These are phyloP conservation scores for Clonostachys byssicola DNA, from an alignment of 2,329 filamentous ascomycete species.

Conservation along the genomic window DNA sequence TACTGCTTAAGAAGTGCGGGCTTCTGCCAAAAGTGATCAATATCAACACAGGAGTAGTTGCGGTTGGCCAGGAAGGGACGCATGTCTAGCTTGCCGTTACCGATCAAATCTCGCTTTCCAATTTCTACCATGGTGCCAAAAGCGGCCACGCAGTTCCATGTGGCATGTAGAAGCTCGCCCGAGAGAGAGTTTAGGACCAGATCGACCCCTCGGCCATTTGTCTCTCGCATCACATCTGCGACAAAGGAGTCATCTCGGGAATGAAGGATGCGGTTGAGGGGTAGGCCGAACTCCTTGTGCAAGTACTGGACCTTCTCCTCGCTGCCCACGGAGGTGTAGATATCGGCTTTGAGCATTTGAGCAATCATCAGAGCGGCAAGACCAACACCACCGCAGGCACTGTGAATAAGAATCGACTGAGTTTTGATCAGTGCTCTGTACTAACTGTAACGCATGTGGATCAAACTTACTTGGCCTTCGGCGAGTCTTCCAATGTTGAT, in stretches of 20 bases:
- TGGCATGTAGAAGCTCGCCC: constrained; percentile 31
- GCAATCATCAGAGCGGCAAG: constrained; percentile 15
- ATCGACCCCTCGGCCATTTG: constrained; percentile 20
- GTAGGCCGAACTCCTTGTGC: constrained; percentile 16
- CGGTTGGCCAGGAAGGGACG: constrained; percentile 30
- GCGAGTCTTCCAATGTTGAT: constrained; percentile 14
- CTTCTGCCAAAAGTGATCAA: too few relatives aligned
- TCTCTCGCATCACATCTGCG: constrained; percentile 12
- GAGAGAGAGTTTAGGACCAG: constrained; percentile 26
- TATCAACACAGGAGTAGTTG: constrained; percentile 15
- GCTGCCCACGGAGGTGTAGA: constrained; percentile 20
- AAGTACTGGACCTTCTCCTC: constrained; percentile 18
- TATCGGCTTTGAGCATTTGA: constrained; percentile 8
- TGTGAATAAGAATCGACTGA: constrained; percentile 18
- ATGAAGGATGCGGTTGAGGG: constrained; percentile 18
- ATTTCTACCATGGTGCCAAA: constrained; percentile 40
- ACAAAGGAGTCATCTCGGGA: constrained; percentile 16
- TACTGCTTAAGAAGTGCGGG: too few relatives aligned
- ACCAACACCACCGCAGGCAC: constrained; percentile 18
- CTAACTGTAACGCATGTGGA: too few relatives aligned
- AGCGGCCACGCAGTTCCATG: constrained; percentile 36
- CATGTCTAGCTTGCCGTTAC: constrained; percentile 36
- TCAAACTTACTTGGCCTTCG: constrained; percentile 10
- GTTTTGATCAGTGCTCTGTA: too few relatives aligned
- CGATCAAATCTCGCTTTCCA: constrained; percentile 32